Evolutionary conservation across 495 filamentous ascomycete species (phyloP).

Genomic region (Penicillium malachiteum): DNA sequence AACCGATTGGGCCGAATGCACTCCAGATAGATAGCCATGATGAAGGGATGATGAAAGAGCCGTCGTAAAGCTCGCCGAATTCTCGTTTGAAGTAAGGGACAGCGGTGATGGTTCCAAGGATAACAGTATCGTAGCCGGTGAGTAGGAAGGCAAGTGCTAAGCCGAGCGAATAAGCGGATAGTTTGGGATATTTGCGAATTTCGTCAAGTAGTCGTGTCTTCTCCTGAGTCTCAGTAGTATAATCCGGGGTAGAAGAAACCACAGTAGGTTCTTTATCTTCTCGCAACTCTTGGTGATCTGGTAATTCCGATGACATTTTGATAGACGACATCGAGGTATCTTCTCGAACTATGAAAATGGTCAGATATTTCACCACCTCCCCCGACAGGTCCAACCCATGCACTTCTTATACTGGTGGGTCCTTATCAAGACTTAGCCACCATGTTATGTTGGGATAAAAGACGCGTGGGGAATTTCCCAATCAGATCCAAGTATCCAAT

Average conservation of each 20-base stretch:
- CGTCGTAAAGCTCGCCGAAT: constrained; percentile 32
- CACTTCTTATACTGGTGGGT: background rate
- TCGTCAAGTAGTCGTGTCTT: constrained; percentile 5
- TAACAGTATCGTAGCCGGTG: constrained; percentile 45
- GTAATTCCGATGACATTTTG: background rate
- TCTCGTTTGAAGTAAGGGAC: constrained; percentile 41
- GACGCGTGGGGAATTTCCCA: constrained; percentile 1
- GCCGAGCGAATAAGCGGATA: constrained; percentile 27
- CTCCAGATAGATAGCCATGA: constrained; percentile 48
- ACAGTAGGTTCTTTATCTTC: background rate
- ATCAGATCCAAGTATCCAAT: background rate
- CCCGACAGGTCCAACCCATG: no score
- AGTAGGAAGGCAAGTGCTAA: constrained; percentile 33
- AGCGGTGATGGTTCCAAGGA: constrained; percentile 44
- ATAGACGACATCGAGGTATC: background rate
- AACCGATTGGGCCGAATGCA: constrained; percentile 35
- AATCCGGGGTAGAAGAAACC: background rate
- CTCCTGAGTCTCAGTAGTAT: background rate
- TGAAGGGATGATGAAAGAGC: constrained; percentile 43
- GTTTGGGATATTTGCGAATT: constrained; percentile 19
- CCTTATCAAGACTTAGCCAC: background rate
- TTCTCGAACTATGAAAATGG: no score
- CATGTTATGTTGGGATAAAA: background rate
- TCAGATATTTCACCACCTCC: no score
- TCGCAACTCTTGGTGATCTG: no score